Evolutionary conservation across 225 moss, liverwort and hornwort species (phyloP), one percentile per base, ranked within the genome.

Genomic region (Neckera pumila): DNA sequence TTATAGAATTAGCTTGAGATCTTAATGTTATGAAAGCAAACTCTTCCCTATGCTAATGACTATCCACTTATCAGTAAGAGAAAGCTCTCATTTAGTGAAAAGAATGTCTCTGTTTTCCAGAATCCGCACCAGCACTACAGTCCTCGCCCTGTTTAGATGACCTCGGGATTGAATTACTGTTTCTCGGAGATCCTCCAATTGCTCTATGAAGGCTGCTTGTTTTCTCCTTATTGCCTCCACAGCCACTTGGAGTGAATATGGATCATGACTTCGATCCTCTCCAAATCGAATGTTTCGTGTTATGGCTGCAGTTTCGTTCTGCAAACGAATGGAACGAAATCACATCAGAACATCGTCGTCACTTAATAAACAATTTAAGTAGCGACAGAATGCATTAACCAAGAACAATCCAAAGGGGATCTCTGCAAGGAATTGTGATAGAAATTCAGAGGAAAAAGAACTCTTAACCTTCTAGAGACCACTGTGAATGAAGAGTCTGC

Each of bases 251-350:
- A 96, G 85, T 5, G 97, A 94, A 61, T 92, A 91, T 26, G 93
- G 89, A 86, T 97, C 97, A 36, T 94, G 91, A 63, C 86, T 90
- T 63, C 95, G 88, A 21, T 94, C 93, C 86, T 92, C 91, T 40
- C 94, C 97, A 70, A 97, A 97, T 57, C 86, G 88, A 88, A 97
- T 93, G 87, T 95, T 97, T 59, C 95, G 86, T 31, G 88, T 85
- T 84, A 97, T 91, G 31, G 94, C 93, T 80, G 93, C 89, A 65
- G 95, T 93, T 76, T 96, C 95, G 90, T 90, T 92, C 89, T 90
- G 92, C 86, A 81, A 57, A 81, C 7, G 86, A 53, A 78, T 9
- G n/a, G 36, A 65, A 70, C 7, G 30, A 53, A 67, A 74, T 11
- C 43, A 79, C 67, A 30, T 65, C 65, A 67, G 59, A 76, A 61